Percentiles rank a stretch among this genome's conserved stretches.
Evolutionary conservation across 768 basidiomycete genomes (phyloP).

Genomic region (Trametes cingulata): DNA sequence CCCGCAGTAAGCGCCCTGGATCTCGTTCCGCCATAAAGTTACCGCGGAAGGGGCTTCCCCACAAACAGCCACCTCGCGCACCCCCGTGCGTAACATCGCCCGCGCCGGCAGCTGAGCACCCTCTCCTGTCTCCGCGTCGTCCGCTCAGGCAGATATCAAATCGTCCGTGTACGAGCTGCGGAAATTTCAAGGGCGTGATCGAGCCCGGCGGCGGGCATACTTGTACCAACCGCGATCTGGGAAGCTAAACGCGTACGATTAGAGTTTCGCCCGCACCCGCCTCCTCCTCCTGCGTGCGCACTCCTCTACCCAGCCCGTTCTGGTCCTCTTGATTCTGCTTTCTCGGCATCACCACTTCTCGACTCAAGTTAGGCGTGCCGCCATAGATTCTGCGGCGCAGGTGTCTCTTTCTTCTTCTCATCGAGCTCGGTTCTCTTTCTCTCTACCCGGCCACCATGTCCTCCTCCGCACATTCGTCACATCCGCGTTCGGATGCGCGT

Average conservation of each 20-base stretch:
- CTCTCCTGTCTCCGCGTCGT: not conserved
- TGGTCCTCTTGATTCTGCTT: not conserved
- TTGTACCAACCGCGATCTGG: not conserved
- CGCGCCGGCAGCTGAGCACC: not conserved
- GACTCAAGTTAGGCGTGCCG: not conserved
- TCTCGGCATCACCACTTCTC: not conserved
- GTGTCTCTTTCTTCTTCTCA: not conserved
- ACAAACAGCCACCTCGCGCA: not conserved
- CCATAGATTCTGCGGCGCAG: not conserved
- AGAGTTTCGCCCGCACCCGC: constrained; percentile 1
- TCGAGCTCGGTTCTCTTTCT: not conserved
- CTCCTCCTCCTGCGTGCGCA: not conserved
- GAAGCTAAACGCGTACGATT: not conserved
- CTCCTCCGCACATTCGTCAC: constrained; percentile 7
- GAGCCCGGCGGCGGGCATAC: constrained; percentile 4
- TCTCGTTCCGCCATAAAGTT: constrained; percentile 5
- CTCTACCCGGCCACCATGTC: not conserved
- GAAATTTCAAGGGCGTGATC: constrained; percentile 15
- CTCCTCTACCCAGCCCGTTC: not conserved
- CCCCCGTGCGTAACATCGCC: not conserved
- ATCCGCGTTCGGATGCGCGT: constrained; percentile 15
- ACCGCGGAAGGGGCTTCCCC: constrained; percentile 4
- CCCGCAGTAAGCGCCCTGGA: not conserved
- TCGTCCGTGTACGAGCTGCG: not conserved
- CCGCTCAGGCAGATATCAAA: not conserved